Conservation (phyloP, 2,329 filamentous ascomycete genomes). For the Colletotrichum sp. region DNA sequence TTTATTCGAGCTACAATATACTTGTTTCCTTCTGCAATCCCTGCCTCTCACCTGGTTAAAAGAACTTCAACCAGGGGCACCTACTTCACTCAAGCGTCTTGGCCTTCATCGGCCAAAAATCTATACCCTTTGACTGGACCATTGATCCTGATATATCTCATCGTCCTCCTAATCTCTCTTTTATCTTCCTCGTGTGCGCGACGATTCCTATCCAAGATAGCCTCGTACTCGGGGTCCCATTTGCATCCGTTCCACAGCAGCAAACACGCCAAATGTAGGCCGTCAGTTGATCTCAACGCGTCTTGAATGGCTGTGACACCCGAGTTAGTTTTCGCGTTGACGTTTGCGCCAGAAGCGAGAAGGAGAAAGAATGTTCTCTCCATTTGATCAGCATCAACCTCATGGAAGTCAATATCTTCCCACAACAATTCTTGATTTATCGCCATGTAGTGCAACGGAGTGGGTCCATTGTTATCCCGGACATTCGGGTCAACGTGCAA, state of each 20-base stretch:
- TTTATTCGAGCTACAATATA: background rate
- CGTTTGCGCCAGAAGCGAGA: background rate
- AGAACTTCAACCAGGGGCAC: background rate
- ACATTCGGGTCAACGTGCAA: background rate
- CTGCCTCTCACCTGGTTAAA: background rate
- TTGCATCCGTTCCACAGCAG: background rate
- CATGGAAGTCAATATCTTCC: too few relatives aligned
- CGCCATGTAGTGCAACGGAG: background rate
- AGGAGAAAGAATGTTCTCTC: background rate
- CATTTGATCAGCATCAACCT: background rate
- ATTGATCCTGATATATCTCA: background rate
- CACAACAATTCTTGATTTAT: too few relatives aligned
- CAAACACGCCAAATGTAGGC: background rate
- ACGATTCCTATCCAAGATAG: background rate
- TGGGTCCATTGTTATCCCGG: background rate
- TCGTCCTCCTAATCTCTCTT: background rate
- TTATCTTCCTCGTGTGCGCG: background rate
- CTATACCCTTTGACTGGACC: background rate
- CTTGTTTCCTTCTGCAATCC: background rate
- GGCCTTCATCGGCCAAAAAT: background rate
- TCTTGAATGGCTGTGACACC: background rate
- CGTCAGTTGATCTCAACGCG: background rate
- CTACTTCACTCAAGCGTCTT: background rate
- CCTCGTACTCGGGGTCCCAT: background rate
- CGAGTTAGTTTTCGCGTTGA: background rate